phyloP scores from a whole-genome alignment of 2,329 filamentous ascomycete species.

The Aspergillus fumigatiaffinis region DNA sequence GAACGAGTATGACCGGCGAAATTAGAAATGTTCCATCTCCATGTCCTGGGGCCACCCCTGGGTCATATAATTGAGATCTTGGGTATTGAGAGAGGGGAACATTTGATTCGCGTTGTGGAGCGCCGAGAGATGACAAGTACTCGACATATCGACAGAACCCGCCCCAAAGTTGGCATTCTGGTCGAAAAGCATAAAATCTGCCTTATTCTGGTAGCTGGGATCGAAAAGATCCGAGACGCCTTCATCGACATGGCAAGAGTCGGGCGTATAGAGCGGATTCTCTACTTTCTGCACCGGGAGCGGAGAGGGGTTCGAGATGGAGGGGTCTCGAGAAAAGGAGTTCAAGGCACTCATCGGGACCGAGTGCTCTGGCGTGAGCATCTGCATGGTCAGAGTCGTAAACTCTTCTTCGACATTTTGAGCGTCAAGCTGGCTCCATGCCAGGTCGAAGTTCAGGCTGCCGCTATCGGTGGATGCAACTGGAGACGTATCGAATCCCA shows the following conservation, averaged over 20 bases:
- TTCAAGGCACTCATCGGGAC: constrained; percentile 12
- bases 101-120: constrained; percentile 13
- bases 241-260: constrained; percentile 20
- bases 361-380: constrained; percentile 15
- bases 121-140: neutral
- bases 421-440: constrained; percentile 22
- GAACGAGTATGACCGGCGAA: neutral
- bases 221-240: constrained; percentile 19
- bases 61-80: constrained; percentile 11
- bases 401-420: constrained; percentile 21
- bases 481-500: constrained; percentile 21
- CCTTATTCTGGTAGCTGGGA: constrained; percentile 13
- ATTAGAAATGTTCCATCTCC: constrained; percentile 15
- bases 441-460: constrained; percentile 19
- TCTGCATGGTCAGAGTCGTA: constrained; percentile 22
- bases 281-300: constrained; percentile 23
- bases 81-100: constrained; percentile 17
- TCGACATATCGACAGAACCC: constrained; percentile 4
- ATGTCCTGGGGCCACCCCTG: constrained; percentile 16
- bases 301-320: constrained; percentile 17
- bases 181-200: constrained; percentile 24
- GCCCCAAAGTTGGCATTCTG: neutral
- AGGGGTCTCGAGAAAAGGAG: constrained; percentile 14
- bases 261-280: constrained; percentile 28
- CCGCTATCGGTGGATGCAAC: constrained; percentile 16